Conservation (phyloP, 2,329 filamentous ascomycete species). For the Phoma sp. region DNA sequence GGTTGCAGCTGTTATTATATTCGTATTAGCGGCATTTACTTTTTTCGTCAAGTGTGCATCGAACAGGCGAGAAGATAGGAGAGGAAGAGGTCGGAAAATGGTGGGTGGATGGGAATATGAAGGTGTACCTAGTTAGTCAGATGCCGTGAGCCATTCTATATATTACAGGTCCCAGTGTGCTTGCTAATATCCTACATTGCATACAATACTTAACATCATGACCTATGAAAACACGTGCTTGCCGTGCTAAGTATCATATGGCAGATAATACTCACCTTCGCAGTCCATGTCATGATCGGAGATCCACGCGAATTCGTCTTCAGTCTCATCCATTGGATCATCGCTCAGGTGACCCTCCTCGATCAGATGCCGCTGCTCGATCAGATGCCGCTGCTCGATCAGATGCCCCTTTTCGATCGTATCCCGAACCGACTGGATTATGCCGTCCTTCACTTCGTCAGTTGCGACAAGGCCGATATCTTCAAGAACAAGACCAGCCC, state of each 20-base stretch:
- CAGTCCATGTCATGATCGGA: not conserved
- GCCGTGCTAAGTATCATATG: not conserved
- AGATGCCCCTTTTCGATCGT: not conserved
- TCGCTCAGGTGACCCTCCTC: no score
- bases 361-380: not conserved
- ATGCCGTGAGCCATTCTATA: not conserved
- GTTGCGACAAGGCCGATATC: not conserved
- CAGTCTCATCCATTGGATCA: no score
- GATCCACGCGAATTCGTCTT: not conserved
- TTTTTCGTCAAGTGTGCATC: slow-evolving; percentile 70
- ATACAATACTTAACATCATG: not conserved
- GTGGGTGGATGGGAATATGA: slow-evolving; percentile 70
- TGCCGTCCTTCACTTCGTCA: not conserved
- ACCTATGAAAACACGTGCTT: not conserved
- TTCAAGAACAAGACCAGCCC: not conserved
- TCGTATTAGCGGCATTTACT: slow-evolving; percentile 66
- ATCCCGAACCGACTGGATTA: not conserved
- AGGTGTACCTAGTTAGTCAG: slow-evolving; percentile 62
- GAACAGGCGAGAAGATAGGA: slow-evolving; percentile 63
- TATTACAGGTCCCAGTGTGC: not conserved
- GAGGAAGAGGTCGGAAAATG: slow-evolving; percentile 57
- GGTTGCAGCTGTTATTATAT: slow-evolving; percentile 68
- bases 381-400: not conserved
- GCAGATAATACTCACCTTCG: not conserved
- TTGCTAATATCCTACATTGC: not conserved